Evolutionary conservation across 345 rosid species (phyloP).

Genomic region (Passiflora organensis): DNA sequence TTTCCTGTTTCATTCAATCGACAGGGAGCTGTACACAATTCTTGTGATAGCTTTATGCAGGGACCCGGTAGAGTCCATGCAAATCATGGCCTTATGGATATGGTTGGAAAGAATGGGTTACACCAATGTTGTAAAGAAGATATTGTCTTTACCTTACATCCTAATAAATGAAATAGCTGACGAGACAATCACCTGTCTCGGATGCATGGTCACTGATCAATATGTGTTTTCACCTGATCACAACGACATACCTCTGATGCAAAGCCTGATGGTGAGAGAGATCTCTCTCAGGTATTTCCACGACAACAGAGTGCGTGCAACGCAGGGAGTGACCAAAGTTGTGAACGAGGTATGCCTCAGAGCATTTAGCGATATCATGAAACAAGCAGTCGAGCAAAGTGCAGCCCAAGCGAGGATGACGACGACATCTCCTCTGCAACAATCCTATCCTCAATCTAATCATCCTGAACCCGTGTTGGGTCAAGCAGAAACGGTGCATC

Average conservation of each 20-base stretch:
- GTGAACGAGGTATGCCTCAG: conserved; percentile 30
- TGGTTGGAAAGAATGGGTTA: conserved; percentile 48
- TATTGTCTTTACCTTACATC: conserved; percentile 27
- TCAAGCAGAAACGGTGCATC: background rate
- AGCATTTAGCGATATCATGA: conserved; percentile 38
- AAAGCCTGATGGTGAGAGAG: conserved; percentile 21
- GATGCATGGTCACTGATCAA: conserved; percentile 15
- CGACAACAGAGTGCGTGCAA: conserved; percentile 18
- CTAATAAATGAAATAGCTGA: conserved; percentile 38
- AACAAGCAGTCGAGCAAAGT: conserved; percentile 24
- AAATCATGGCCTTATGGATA: conserved; percentile 39
- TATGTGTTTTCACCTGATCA: conserved; percentile 4
- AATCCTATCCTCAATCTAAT: background rate
- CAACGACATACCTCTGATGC: conserved; percentile 29
- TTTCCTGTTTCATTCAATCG: conserved; percentile 41
- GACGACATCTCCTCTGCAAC: background rate
- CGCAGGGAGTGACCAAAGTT: conserved; percentile 22
- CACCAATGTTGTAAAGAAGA: conserved; percentile 19
- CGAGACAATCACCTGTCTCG: conserved; percentile 40
- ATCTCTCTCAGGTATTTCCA: conserved; percentile 28
- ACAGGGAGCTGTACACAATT: conserved; percentile 34
- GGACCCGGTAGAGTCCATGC: conserved; percentile 43
- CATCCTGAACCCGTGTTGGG: conserved; percentile 6
- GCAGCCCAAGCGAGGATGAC: conserved; percentile 8
- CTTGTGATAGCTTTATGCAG: conserved; percentile 35